Base-by-base conservation (phyloP, 345 rosid genomes). In the Aquilaria sinensis region DNA sequence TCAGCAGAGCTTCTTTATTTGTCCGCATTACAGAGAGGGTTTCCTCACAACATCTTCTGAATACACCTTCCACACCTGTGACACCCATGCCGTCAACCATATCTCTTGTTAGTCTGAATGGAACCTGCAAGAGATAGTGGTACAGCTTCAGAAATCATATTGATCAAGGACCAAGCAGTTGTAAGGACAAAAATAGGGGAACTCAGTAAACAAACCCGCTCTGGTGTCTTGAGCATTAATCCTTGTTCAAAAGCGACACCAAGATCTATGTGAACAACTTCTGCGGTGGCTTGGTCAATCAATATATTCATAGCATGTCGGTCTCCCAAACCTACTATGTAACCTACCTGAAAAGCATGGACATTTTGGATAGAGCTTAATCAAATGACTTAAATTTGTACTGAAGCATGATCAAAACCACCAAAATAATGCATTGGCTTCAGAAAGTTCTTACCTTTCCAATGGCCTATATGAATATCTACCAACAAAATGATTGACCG, bases 231-330 rank as follows among this genome's bases (percentile, higher is more conserved):
- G 58, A 93, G 96, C 97, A 86, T 90, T 77, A 93, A 73, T 66
- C 98, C 98, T 77, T 93, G 98, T 67, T 93, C 98, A 74, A 93
- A 93, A 41, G 98, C 98, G 70, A 93, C 98, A 68, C 98, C 97
- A 69, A 93, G 97, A 83, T 93, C 98, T 60, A 93, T 90, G 77
- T 93, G 98, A 69, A 93, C 87, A 78, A 93, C 98, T 86, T 88
- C 96, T 69, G 98, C 98, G n/a, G 95, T 86, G 57, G 86, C 87
- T 77, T 93, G 95, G 76, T 93, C 98, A 52, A 93, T 88, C 75
- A 90, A 74, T 63, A 93, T 85, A 77, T 93, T 93, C 95, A 83
- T 83, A 51, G 96, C 74, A 81, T 93, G 98, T 51, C 98, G 85
- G 74, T 93, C 99, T 60, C 97, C 99, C 49, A 93, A 97, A 60